These are phyloP conservation scores for Lactifluus volemus DNA, from an alignment of 768 basidiomycete species.

Conservation along the genomic window DNA sequence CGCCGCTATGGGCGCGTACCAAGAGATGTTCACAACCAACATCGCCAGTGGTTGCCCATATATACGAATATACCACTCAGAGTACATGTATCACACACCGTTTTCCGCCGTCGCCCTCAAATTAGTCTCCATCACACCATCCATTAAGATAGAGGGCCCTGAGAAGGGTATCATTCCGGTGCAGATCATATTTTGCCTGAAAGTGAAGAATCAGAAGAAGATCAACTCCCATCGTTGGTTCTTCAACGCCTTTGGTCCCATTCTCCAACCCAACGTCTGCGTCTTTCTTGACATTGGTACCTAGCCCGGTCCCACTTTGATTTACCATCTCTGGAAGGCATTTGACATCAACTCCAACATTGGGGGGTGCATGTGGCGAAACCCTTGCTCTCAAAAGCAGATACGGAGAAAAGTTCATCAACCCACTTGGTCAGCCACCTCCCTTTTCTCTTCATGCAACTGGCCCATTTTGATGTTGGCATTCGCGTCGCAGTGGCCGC, in stretches of 20 bases:
- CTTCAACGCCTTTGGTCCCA: slow-evolving; percentile 81
- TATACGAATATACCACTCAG: slow-evolving; percentile 93
- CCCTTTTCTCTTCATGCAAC: not conserved
- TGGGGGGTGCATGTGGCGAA: slow-evolving; percentile 89
- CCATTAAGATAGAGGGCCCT: slow-evolving; percentile 71
- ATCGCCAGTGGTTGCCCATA: slow-evolving; percentile 76
- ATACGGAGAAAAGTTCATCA: slow-evolving; percentile 68
- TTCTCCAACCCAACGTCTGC: slow-evolving; percentile 87
- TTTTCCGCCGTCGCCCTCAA: not conserved
- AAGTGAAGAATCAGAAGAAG: slow-evolving; percentile 92
- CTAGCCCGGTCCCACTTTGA: slow-evolving; percentile 64
- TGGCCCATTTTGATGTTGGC: not conserved
- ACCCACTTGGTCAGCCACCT: slow-evolving; percentile 45
- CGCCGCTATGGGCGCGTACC: slow-evolving; percentile 90
- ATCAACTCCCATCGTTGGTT: slow-evolving; percentile 95
- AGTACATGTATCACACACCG: slow-evolving; percentile 39
- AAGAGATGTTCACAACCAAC: slow-evolving; percentile 88
- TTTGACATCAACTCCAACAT: slow-evolving; percentile 90
- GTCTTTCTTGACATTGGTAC: slow-evolving; percentile 84
- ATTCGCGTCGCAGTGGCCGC: slow-evolving; percentile 49
- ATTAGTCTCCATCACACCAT: slow-evolving; percentile 71
- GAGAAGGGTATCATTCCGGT: slow-evolving; percentile 81
- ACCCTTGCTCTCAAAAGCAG: slow-evolving; percentile 88
- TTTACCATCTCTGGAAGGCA: slow-evolving; percentile 88
- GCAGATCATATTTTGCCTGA: slow-evolving; percentile 87